Conservation (phyloP, 345 rosid species). For the Punica granatum region DNA sequence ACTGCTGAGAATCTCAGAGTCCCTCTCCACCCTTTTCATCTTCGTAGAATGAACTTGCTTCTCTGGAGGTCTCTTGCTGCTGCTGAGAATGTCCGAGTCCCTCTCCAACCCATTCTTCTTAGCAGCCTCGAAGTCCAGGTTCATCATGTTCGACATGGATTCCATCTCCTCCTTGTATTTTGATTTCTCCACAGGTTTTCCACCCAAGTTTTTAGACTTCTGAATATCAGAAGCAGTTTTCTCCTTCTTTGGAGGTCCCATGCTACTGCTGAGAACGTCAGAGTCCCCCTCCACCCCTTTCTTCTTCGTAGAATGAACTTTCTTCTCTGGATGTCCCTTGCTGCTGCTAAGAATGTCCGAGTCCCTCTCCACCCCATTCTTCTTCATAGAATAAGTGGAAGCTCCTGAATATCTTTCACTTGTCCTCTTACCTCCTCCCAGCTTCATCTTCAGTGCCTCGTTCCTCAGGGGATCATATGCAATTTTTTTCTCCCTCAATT, state of each 20-base stretch:
- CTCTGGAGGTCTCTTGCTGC: not conserved
- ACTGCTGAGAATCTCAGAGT: not conserved
- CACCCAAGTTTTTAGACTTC: not conserved
- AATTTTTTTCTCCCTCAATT: too few relatives aligned
- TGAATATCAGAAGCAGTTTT: not conserved
- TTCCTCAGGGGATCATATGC: not conserved
- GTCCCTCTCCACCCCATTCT: too few relatives aligned
- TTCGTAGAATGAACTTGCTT: not conserved
- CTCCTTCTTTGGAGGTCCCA: not conserved
- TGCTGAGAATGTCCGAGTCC: too few relatives aligned
- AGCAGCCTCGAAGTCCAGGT: too few relatives aligned
- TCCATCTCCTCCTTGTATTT: constrained; percentile 6
- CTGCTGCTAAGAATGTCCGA: too few relatives aligned
- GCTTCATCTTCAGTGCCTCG: not conserved
- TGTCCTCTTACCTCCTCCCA: not conserved
- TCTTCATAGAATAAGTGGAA: not conserved
- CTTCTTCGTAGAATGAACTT: not conserved
- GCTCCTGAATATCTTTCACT: not conserved
- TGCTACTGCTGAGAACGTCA: not conserved
- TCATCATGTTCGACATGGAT: too few relatives aligned
- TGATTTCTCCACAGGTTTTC: too few relatives aligned
- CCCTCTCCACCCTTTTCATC: constrained; percentile 1
- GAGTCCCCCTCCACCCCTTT: not conserved
- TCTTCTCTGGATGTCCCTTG: not conserved
- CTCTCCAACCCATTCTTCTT: too few relatives aligned